Evolutionary conservation across 2,329 filamentous ascomycete genomes (phyloP).

Genomic region (Zelopaecilomyces penicillatus): DNA sequence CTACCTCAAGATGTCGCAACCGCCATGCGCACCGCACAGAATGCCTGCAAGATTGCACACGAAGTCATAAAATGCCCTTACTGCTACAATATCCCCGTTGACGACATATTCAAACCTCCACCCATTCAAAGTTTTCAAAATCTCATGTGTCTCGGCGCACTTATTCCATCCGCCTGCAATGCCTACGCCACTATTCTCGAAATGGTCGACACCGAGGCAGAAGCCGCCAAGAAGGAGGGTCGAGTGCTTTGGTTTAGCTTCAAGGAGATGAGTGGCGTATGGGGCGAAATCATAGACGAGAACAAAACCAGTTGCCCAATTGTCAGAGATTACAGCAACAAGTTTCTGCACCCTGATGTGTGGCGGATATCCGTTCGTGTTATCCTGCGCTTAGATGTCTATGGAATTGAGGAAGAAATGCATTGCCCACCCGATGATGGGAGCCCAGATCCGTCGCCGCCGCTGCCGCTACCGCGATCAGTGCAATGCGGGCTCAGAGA

Average conservation of each 20-base stretch:
- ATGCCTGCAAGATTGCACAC: conserved; percentile 41
- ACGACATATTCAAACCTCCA: conserved; percentile 25
- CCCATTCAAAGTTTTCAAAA: conserved; percentile 47
- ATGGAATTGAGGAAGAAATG: conserved; percentile 34
- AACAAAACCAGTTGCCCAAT: conserved; percentile 16
- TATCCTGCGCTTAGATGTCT: conserved; percentile 48
- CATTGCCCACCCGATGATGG: conserved; percentile 3
- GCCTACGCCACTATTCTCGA: conserved; percentile 47
- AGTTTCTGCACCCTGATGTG: conserved; percentile 40
- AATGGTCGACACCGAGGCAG: conserved; percentile 45
- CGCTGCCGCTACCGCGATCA: conserved; percentile 11
- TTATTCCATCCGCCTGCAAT: conserved; percentile 49
- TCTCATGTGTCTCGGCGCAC: conserved; percentile 49
- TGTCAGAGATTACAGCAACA: conserved; percentile 28
- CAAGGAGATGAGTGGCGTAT: conserved; percentile 39
- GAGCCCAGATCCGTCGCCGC: neutral
- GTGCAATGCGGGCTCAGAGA: conserved; percentile 44
- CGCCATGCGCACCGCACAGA: conserved; percentile 40
- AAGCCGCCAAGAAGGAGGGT: conserved; percentile 32
- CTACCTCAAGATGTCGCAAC: conserved; percentile 36
- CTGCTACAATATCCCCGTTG: conserved; percentile 35
- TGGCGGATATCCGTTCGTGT: conserved; percentile 48
- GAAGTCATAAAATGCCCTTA: conserved; percentile 41
- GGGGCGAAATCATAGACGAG: conserved; percentile 27
- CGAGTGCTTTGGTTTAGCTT: conserved; percentile 38